These are phyloP conservation scores for Cutaneotrichosporon curvatum DNA, from an alignment of 1,284 basidiomycete species.

Conservation along the genomic window DNA sequence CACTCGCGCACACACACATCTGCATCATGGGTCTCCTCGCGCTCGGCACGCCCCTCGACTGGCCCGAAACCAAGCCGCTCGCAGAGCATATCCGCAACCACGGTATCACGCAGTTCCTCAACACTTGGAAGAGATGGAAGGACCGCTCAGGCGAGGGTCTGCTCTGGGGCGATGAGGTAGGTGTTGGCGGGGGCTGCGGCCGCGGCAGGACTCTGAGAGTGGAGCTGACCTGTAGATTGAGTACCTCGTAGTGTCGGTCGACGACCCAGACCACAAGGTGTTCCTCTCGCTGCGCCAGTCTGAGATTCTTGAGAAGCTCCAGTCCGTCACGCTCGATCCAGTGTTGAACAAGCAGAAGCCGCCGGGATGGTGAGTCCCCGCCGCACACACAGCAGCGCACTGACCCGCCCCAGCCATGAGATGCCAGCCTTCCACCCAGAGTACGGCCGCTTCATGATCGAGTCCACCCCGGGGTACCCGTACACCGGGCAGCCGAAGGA, in stretches of 20 bases:
- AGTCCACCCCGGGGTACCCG: constrained; percentile 91
- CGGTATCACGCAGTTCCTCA: constrained; percentile 90
- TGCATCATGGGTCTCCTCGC: constrained; percentile 80
- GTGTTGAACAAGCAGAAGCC: constrained; percentile 50
- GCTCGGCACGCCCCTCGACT: constrained; percentile 86
- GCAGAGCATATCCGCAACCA: constrained; percentile 86
- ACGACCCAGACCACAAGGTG: constrained; percentile 69
- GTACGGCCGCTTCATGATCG: constrained; percentile 97
- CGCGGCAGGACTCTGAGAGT: no score
- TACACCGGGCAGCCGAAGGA: constrained; percentile 82
- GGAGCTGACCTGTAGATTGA: constrained; percentile 61
- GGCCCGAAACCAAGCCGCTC: constrained; percentile 81
- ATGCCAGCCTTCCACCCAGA: constrained; percentile 97
- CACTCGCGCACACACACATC: no score
- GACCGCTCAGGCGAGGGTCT: constrained; percentile 84
- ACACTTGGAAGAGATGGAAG: constrained; percentile 87
- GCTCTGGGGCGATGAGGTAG: constrained; percentile 98
- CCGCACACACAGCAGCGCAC: neutral
- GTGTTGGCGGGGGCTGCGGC: constrained; percentile 12
- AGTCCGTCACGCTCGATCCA: constrained; percentile 61
- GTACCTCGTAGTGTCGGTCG: constrained; percentile 88
- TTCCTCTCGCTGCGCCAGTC: constrained; percentile 84
- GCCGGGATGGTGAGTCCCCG: constrained; percentile 20
- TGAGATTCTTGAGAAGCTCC: constrained; percentile 82
- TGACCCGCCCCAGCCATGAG: constrained; percentile 51